These are phyloP conservation scores for Cadophora malorum DNA, from an alignment of 2,329 filamentous ascomycete genomes.

Conservation along the genomic window DNA sequence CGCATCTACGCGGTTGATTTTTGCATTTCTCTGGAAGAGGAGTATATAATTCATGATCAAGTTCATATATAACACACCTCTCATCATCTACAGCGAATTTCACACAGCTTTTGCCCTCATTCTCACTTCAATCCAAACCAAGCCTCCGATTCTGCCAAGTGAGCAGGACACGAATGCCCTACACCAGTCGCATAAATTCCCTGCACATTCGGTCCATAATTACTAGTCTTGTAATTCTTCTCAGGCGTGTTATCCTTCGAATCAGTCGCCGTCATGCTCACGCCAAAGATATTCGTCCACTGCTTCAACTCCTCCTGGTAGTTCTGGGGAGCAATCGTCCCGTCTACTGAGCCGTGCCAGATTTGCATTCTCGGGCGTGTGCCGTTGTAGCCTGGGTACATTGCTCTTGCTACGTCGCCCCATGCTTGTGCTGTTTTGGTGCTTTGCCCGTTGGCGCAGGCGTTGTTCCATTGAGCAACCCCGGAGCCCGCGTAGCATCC, in stretches of 20 bases:
- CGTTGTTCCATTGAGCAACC: constrained; percentile 60
- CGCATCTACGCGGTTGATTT: too few relatives aligned
- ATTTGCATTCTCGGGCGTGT: constrained; percentile 37
- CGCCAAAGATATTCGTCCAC: constrained; percentile 53
- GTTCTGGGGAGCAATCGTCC: constrained; percentile 48
- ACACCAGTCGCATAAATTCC: constrained; percentile 36
- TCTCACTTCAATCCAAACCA: constrained; percentile 28
- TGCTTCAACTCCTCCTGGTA: constrained; percentile 54
- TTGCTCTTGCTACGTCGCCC: constrained; percentile 53
- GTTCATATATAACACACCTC: background rate
- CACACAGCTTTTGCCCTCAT: too few relatives aligned
- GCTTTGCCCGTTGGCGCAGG: constrained; percentile 50
- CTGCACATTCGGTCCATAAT: constrained; percentile 35
- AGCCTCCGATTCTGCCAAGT: constrained; percentile 31
- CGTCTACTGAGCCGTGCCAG: constrained; percentile 49
- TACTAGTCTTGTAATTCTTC: constrained; percentile 24
- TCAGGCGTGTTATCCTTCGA: constrained; percentile 29
- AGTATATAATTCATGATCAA: background rate
- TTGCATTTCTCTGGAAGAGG: background rate
- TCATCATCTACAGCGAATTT: background rate
- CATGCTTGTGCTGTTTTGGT: constrained; percentile 51
- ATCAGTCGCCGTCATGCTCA: constrained; percentile 31
- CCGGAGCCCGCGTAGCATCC: constrained; percentile 50
- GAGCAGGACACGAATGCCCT: constrained; percentile 34
- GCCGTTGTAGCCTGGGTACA: constrained; percentile 48